phyloP scores from a whole-genome alignment of 2,329 filamentous ascomycete species.

The Botryotinia calthae region DNA sequence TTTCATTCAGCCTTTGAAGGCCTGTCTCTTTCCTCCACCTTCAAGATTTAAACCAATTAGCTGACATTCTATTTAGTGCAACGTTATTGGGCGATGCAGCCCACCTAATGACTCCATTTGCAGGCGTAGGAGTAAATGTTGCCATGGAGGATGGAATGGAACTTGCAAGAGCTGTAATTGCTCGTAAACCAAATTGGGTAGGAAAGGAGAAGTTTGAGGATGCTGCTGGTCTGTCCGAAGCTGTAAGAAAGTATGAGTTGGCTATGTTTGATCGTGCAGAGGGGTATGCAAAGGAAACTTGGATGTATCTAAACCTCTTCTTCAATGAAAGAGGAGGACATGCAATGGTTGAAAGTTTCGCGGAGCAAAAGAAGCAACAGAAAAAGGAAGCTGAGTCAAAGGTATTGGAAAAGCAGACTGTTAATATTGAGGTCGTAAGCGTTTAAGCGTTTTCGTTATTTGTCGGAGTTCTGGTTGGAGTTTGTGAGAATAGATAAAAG shows the following conservation, averaged over 20 bases:
- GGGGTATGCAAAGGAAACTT: conserved; percentile 22
- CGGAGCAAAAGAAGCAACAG: conserved; percentile 11
- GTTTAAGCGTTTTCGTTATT: background rate
- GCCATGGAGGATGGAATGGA: conserved; percentile 46
- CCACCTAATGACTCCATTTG: conserved; percentile 45
- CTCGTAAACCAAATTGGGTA: conserved; percentile 39
- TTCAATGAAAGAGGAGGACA: conserved; percentile 22
- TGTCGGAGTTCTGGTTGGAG: background rate
- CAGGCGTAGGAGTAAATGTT: conserved; percentile 48
- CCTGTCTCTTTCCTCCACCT: background rate
- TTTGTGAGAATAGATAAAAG: background rate
- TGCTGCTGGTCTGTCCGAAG: conserved; percentile 6
- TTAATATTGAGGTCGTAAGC: conserved; percentile 2
- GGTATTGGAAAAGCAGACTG: background rate
- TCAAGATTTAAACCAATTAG: background rate
- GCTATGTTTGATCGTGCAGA: conserved; percentile 26
- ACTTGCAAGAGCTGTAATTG: conserved; percentile 35
- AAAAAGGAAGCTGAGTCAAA: conserved; percentile 1
- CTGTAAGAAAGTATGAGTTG: conserved; percentile 24
- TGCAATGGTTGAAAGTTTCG: conserved; percentile 15
- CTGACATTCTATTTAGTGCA: conserved; percentile 42
- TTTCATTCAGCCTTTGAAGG: conserved; percentile 13
- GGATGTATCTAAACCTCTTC: conserved; percentile 22
- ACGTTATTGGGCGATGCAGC: conserved; percentile 51
- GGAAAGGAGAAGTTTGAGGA: conserved; percentile 22